These are phyloP conservation scores for Aureobasidium zeae DNA, from an alignment of 2,329 filamentous ascomycete species.

Conservation along the genomic window DNA sequence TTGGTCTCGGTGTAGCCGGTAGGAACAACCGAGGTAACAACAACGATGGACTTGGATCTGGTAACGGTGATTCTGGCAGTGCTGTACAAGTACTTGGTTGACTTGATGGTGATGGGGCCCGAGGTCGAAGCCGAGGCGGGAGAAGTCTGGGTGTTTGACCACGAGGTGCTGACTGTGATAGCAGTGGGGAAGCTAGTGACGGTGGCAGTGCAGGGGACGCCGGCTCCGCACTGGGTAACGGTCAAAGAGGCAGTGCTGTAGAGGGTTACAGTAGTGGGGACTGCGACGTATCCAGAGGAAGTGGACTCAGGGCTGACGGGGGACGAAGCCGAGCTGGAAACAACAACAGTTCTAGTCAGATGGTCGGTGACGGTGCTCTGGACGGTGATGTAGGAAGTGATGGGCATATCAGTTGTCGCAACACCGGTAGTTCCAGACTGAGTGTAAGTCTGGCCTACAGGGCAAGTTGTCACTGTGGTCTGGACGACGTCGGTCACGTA, in stretches of 20 bases:
- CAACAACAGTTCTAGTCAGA: not conserved
- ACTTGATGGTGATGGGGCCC: constrained; percentile 6
- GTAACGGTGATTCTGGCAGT: constrained; percentile 27
- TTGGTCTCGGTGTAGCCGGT: not conserved
- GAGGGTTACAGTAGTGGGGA: constrained; percentile 16
- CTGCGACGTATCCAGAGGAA: not conserved
- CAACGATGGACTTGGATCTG: constrained; percentile 23
- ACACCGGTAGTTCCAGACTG: constrained; percentile 22
- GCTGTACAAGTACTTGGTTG: constrained; percentile 17
- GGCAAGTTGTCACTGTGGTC: constrained; percentile 30
- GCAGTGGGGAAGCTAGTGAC: constrained; percentile 2
- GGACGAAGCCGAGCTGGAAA: not conserved
- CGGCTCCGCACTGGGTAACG: constrained; percentile 14
- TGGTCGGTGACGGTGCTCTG: constrained; percentile 30
- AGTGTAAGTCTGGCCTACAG: constrained; percentile 22
- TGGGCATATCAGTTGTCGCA: constrained; percentile 23
- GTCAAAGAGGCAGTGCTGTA: constrained; percentile 16
- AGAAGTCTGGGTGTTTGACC: not conserved
- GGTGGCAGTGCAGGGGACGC: constrained; percentile 11
- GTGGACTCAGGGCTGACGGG: not conserved
- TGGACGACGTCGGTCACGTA: constrained; percentile 20
- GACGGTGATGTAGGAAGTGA: constrained; percentile 13
- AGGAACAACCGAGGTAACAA: not conserved
- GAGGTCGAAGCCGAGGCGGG: constrained; percentile 1
- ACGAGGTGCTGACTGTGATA: constrained; percentile 13